A percentile compares a stretch with the other conserved stretches of the same genome.
These are phyloP conservation scores for Euclidium syriacum DNA, from an alignment of 345 rosid genomes.

Conservation along the genomic window DNA sequence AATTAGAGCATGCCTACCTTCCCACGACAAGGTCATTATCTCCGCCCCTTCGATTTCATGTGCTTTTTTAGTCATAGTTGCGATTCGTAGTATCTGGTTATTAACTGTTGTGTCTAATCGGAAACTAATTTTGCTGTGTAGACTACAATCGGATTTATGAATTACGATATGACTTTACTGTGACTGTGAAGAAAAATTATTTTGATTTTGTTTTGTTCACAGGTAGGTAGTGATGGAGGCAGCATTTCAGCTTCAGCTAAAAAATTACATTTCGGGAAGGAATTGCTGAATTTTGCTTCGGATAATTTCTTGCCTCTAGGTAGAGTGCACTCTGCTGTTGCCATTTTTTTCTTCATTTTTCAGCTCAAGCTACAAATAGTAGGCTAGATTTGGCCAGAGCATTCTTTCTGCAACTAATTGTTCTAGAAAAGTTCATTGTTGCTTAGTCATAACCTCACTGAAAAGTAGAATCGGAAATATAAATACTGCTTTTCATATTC, in stretches of 20 bases:
- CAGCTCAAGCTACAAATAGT: neutral
- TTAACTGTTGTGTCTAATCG: too few relatives aligned
- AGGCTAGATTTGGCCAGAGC: neutral
- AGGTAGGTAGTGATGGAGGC: slow-evolving; percentile 37
- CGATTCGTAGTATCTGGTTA: neutral
- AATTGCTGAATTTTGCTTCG: slow-evolving; percentile 41
- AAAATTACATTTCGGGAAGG: slow-evolving; percentile 38
- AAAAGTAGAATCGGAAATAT: neutral
- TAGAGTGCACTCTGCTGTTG: slow-evolving; percentile 14
- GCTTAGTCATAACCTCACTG: neutral
- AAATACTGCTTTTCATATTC: neutral
- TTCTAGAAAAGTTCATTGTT: neutral
- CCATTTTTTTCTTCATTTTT: neutral
- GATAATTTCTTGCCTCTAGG: slow-evolving; percentile 84
- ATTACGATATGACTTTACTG: neutral
- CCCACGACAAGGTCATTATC: slow-evolving; percentile 41
- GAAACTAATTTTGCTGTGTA: too few relatives aligned
- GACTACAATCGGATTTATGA: neutral
- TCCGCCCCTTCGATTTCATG: neutral
- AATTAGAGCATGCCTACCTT: slow-evolving; percentile 38
- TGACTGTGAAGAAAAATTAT: neutral
- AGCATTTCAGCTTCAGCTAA: slow-evolving; percentile 20
- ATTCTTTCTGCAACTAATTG: neutral
- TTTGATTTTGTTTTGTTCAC: slow-evolving; percentile 13
- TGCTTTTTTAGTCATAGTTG: neutral